Percentiles rank a stretch among this genome's conserved stretches.
Evolutionary conservation across 2,329 filamentous ascomycete genomes (phyloP).

Genomic region (Zalaria obscura): DNA sequence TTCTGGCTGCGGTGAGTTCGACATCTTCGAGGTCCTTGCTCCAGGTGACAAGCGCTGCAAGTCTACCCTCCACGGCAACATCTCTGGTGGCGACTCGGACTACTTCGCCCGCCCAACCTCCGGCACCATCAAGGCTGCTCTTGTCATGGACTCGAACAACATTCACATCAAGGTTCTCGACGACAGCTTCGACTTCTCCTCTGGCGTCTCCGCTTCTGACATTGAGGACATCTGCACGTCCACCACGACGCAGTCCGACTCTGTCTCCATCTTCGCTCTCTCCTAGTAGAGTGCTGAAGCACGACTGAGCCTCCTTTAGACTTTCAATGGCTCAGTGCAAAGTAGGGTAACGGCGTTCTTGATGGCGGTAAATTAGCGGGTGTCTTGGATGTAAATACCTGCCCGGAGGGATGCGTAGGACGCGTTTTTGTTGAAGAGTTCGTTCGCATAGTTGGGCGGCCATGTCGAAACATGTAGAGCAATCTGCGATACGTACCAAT

Average conservation of each 20-base stretch:
- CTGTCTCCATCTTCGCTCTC: constrained; percentile 23
- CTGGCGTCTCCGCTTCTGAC: constrained; percentile 17
- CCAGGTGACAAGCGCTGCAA: constrained; percentile 52
- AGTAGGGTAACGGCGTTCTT: background rate
- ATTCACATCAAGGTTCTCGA: constrained; percentile 42
- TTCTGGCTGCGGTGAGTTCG: constrained; percentile 58
- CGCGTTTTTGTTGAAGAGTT: too few relatives aligned
- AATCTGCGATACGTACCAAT: too few relatives aligned
- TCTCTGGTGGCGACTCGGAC: constrained; percentile 52
- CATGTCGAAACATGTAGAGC: too few relatives aligned
- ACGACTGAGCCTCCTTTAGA: background rate
- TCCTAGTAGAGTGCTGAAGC: background rate
- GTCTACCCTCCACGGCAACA: constrained; percentile 52
- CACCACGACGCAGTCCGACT: constrained; percentile 16
- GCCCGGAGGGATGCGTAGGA: too few relatives aligned
- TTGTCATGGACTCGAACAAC: constrained; percentile 42
- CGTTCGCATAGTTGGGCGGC: too few relatives aligned
- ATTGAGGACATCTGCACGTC: constrained; percentile 19
- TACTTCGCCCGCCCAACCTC: constrained; percentile 55
- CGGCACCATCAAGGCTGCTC: constrained; percentile 47
- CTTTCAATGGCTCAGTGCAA: constrained; percentile 2
- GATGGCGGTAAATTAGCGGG: background rate
- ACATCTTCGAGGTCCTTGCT: constrained; percentile 58
- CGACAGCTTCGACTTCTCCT: constrained; percentile 22
- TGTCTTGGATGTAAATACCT: background rate